phyloP scores from a whole-genome alignment of 1,139 yeast species.

The Magnusiomyces paraingens region DNA sequence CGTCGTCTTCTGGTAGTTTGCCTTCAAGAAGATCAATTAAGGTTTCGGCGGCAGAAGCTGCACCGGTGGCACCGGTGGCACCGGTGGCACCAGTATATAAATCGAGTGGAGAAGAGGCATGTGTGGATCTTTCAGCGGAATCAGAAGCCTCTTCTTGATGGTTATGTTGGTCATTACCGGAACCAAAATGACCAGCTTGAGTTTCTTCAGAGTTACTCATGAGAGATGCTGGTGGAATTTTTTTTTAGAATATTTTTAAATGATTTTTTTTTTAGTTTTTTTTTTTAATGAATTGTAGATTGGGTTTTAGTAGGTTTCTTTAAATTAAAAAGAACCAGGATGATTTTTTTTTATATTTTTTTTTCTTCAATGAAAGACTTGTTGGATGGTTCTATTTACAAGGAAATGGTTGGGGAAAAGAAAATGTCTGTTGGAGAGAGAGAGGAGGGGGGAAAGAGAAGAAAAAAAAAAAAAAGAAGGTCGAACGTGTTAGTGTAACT shows the following conservation, averaged over 20 bases:
- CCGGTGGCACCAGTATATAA: background rate
- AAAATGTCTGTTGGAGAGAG: background rate
- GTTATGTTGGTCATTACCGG: too few species aligned
- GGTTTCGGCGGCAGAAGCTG: slow-evolving; percentile 3
- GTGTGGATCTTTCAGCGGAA: too few species aligned
- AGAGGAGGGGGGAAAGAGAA: background rate
- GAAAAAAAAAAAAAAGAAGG: background rate
- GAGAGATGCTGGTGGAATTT: background rate
- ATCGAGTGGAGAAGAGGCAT: too few species aligned
- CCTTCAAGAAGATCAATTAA: too few species aligned
- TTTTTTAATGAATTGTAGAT: background rate
- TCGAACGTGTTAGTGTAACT: background rate
- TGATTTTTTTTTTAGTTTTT: background rate
- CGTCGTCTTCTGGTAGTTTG: too few species aligned
- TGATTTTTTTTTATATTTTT: background rate
- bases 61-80: slow-evolving; percentile 6
- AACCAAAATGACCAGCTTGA: too few species aligned
- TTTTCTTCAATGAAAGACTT: too few species aligned
- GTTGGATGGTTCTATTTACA: background rate
- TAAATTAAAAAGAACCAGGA: background rate
- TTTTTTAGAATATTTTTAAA: background rate
- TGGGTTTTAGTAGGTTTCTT: background rate
- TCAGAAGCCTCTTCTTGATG: too few species aligned
- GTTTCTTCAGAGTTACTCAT: slow-evolving; percentile 7
- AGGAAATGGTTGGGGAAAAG: background rate